Conservation (phyloP, 2,329 filamentous ascomycete genomes). For the Paecilomyces niveus region DNA sequence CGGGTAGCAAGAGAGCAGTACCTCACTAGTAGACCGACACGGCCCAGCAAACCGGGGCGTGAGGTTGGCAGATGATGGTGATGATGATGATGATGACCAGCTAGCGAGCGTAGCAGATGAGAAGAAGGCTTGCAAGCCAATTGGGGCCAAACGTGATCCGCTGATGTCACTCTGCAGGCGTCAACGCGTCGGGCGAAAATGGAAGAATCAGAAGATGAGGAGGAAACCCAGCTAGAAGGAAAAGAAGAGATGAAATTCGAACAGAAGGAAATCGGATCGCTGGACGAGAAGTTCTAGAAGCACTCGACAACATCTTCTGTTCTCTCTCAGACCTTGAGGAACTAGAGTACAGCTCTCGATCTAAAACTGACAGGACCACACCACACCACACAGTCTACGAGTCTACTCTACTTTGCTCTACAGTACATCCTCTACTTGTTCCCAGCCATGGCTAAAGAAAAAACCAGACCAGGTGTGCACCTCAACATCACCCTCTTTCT, state of each 20-base stretch:
- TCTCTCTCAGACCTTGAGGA: no score
- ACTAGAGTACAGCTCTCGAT: no score
- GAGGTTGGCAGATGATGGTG: background rate
- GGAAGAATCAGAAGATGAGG: background rate
- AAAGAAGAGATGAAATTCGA: no score
- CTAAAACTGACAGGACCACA: no score
- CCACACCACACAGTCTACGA: no score
- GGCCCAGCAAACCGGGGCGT: background rate
- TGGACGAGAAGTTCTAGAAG: no score
- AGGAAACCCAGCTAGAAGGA: background rate
- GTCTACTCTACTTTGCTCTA: no score
- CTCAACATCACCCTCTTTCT: no score
- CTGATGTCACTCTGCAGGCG: background rate
- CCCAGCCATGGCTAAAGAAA: no score
- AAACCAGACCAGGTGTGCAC: background rate
- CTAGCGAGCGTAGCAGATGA: background rate
- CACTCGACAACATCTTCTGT: no score
- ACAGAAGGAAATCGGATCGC: background rate
- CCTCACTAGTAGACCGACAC: background rate
- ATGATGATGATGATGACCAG: background rate
- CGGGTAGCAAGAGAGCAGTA: background rate
- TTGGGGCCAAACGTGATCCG: background rate
- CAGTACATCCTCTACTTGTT: no score
- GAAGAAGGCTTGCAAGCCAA: background rate
- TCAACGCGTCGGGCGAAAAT: background rate